These are phyloP conservation scores for Hypomyces rosellus DNA, from an alignment of 2,329 filamentous ascomycete species.

Conservation along the genomic window DNA sequence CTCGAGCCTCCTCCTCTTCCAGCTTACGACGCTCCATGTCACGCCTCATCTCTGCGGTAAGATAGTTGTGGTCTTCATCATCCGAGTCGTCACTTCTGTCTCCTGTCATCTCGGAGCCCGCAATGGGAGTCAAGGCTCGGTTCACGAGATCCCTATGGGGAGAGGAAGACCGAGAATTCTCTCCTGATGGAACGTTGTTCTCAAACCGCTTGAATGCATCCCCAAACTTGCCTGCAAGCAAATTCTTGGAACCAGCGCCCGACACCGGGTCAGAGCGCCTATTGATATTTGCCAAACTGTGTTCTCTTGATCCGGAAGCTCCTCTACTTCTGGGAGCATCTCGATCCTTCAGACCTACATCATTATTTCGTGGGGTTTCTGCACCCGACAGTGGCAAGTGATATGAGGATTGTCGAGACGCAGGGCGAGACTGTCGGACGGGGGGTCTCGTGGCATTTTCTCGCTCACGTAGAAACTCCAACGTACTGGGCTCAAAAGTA, in stretches of 20 bases:
- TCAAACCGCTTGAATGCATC: conserved; percentile 94
- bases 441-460: conserved; percentile 49
- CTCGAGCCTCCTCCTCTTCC: conserved; percentile 81
- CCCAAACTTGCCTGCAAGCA: conserved; percentile 83
- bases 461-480: conserved; percentile 75
- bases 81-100: conserved; percentile 52
- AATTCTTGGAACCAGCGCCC: conserved; percentile 68
- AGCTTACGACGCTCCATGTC: conserved; percentile 80
- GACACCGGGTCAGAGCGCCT: conserved; percentile 72
- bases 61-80: conserved; percentile 60
- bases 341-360: conserved; percentile 58
- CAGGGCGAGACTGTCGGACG: conserved; percentile 19
- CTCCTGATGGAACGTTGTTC: conserved; percentile 32
- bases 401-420: conserved; percentile 13
- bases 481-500: conserved; percentile 67
- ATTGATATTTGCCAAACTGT: conserved; percentile 40
- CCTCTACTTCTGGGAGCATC: conserved; percentile 78
- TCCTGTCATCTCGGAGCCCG: conserved; percentile 64
- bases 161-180: conserved; percentile 37
- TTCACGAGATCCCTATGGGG: conserved; percentile 43
- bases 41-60: conserved; percentile 82
- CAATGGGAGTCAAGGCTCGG: conserved; percentile 60
- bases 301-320: conserved; percentile 49
- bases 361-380: conserved; percentile 25
- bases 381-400: conserved; percentile 36